These are phyloP conservation scores for Yamadazyma akitaensis DNA, from an alignment of 805 yeast genomes.

Conservation along the genomic window DNA sequence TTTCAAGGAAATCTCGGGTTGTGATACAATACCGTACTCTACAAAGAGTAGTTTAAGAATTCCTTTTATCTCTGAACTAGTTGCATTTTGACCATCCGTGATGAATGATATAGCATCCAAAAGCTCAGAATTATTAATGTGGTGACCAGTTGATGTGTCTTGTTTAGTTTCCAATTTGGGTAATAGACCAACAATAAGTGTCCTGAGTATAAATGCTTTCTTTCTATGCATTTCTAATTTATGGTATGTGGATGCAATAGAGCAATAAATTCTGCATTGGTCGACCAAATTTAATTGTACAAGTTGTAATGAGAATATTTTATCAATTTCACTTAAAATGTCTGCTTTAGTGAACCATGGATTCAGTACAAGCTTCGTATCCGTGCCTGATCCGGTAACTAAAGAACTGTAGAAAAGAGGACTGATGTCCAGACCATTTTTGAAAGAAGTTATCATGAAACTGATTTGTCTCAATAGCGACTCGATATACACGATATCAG, in stretches of 20 bases:
- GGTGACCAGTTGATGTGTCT: background rate
- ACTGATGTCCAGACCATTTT: conserved; percentile 47
- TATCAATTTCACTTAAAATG: conserved; percentile 39
- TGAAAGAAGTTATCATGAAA: conserved; percentile 51
- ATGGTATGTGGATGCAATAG: conserved; percentile 62
- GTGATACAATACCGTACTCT: conserved; percentile 51
- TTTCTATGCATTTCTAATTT: conserved; percentile 63
- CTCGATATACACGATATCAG: conserved; percentile 77
- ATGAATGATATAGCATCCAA: background rate
- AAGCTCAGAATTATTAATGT: conserved; percentile 2
- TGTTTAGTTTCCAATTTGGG: background rate
- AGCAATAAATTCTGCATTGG: conserved; percentile 61
- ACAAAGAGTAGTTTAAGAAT: conserved; percentile 31
- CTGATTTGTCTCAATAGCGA: conserved; percentile 60
- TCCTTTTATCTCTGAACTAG: conserved; percentile 4
- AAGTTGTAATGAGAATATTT: conserved; percentile 33
- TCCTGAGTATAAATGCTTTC: conserved; percentile 63
- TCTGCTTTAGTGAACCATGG: conserved; percentile 30
- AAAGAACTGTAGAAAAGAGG: conserved; percentile 40
- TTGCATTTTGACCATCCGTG: background rate
- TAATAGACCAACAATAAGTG: conserved; percentile 44
- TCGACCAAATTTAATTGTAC: conserved; percentile 41
- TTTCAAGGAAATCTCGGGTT: conserved; percentile 25
- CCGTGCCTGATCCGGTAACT: conserved; percentile 19
- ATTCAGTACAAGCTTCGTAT: conserved; percentile 22